Evolutionary conservation across 1,284 basidiomycete species (phyloP).

Genomic region (Tylopilus orsonianus): DNA sequence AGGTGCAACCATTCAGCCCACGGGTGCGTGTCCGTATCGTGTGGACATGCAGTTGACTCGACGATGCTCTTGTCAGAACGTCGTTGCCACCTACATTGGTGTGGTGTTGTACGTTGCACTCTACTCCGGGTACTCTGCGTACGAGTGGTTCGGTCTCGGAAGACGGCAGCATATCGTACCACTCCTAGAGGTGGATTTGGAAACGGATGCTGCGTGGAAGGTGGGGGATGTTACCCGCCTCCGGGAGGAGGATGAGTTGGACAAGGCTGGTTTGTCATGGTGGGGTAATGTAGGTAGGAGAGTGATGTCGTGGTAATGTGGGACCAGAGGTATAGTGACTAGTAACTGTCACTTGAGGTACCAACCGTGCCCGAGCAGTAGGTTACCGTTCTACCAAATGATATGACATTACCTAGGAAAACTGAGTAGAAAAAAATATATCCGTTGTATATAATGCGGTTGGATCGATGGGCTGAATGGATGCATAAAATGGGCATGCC

Average conservation of each 20-base stretch:
- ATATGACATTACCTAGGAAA: neutral
- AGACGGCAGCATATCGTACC: conserved; percentile 33
- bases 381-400: neutral
- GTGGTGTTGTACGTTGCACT: conserved; percentile 37
- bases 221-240: conserved; percentile 39
- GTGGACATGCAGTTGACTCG: neutral
- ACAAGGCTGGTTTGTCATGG: conserved; percentile 9
- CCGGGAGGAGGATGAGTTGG: conserved; percentile 36
- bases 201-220: conserved; percentile 50
- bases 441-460: neutral
- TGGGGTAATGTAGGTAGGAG: conserved; percentile 3
- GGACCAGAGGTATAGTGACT: too few species aligned
- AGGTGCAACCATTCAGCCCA: conserved; percentile 35
- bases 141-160: conserved; percentile 30
- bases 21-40: conserved; percentile 25
- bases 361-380: neutral
- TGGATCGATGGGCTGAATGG: neutral
- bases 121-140: conserved; percentile 38
- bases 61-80: conserved; percentile 32
- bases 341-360: neutral
- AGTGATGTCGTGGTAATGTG: conserved; percentile 2
- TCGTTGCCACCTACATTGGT: conserved; percentile 44
- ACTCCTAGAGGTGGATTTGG: conserved; percentile 42
- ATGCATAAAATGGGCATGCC: neutral
- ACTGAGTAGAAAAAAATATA: neutral